Conservation (phyloP, 2,329 filamentous ascomycete species). For the Didymella keratinophila region DNA sequence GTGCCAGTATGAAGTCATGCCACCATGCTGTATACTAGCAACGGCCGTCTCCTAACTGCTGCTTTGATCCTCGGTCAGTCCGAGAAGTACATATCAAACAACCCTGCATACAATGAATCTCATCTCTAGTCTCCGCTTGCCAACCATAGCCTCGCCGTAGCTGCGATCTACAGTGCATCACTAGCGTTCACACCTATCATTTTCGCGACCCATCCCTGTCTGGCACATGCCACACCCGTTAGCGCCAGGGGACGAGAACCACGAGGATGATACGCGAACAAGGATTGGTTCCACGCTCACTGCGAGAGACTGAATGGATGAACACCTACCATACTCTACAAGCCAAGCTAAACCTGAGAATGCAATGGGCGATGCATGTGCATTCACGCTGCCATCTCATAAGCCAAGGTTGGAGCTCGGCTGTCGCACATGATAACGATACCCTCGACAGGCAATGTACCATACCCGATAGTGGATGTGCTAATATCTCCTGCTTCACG, state of each 20-base stretch:
- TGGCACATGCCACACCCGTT: conserved; percentile 6
- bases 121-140: not conserved
- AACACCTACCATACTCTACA: not conserved
- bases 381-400: not conserved
- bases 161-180: conserved; percentile 17
- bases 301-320: not conserved
- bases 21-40: not conserved
- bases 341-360: not conserved
- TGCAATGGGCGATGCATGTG: conserved; percentile 4
- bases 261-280: conserved; percentile 9
- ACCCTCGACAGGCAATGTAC: not conserved
- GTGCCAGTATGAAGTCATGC: no score
- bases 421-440: not conserved
- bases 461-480: conserved; percentile 1
- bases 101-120: conserved; percentile 1
- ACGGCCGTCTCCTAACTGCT: not conserved
- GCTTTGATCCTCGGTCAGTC: not conserved
- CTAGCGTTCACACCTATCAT: conserved; percentile 20
- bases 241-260: conserved; percentile 10
- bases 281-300: conserved; percentile 11
- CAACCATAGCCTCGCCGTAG: conserved; percentile 3
- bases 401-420: conserved; percentile 1
- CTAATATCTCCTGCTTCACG: not conserved
- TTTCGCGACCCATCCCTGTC: conserved; percentile 6
- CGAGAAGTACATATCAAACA: conserved; percentile 1